These are phyloP conservation scores for Yarrowia osloensis DNA, from an alignment of 805 yeast genomes.

Conservation along the genomic window DNA sequence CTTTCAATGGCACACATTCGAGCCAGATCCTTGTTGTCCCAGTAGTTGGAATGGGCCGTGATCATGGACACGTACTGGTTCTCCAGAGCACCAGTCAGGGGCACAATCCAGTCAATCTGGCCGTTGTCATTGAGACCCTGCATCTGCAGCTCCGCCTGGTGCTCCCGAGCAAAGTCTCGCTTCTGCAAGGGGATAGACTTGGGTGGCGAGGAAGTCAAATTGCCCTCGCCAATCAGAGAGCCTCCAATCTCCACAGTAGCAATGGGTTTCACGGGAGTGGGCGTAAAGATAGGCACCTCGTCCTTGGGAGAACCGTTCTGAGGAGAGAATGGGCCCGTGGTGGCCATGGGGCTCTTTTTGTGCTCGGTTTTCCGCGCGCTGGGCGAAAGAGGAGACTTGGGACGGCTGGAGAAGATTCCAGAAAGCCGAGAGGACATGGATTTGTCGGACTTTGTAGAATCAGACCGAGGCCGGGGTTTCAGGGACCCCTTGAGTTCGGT, in stretches of 20 bases:
- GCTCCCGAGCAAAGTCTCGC: slow-evolving; percentile 12
- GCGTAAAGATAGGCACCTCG: slow-evolving; percentile 13
- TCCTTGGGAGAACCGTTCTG: neutral
- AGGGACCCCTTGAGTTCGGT: neutral
- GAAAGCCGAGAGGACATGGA: slow-evolving; percentile 17
- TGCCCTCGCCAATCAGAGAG: slow-evolving; percentile 13
- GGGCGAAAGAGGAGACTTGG: slow-evolving; percentile 18
- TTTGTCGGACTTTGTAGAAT: neutral
- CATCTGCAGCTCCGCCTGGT: slow-evolving; percentile 45
- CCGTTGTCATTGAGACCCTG: slow-evolving; percentile 68
- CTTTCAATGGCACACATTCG: slow-evolving; percentile 51
- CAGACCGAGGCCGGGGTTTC: slow-evolving; percentile 1
- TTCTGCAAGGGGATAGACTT: slow-evolving; percentile 2
- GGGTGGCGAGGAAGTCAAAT: slow-evolving; percentile 20
- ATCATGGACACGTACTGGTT: slow-evolving; percentile 78
- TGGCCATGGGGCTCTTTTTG: neutral
- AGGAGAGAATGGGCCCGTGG: neutral
- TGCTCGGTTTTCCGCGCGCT: neutral
- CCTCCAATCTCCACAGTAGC: neutral
- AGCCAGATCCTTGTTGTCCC: slow-evolving; percentile 83
- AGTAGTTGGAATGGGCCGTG: slow-evolving; percentile 86
- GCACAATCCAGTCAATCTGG: slow-evolving; percentile 75
- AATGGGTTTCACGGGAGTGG: slow-evolving; percentile 4
- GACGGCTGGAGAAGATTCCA: neutral
- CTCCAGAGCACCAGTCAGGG: slow-evolving; percentile 61